These are phyloP conservation scores for Scedosporium aurantiacum DNA, from an alignment of 2,329 filamentous ascomycete genomes.

Conservation along the genomic window DNA sequence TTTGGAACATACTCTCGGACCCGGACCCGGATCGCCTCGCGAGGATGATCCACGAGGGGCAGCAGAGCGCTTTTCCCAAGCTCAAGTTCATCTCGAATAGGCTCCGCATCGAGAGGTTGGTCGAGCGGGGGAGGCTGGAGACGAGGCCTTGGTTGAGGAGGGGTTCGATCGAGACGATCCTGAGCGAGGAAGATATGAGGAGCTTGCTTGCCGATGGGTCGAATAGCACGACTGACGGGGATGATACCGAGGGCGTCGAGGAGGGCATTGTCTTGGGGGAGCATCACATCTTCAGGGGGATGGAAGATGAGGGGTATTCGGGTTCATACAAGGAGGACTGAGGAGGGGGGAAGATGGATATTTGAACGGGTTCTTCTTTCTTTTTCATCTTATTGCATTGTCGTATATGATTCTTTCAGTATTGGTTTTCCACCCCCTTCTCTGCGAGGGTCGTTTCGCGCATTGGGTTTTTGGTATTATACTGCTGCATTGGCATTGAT, in stretches of 20 bases:
- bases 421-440: neutral
- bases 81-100: constrained; percentile 84
- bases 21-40: constrained; percentile 65
- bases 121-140: constrained; percentile 47
- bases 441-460: no score
- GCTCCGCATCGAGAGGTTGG: constrained; percentile 65
- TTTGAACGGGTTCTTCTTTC: neutral
- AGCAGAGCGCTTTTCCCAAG: constrained; percentile 82
- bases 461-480: no score
- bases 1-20: constrained; percentile 76
- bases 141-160: constrained; percentile 36
- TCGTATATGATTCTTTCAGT: no score
- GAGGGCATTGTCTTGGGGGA: constrained; percentile 21
- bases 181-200: constrained; percentile 49
- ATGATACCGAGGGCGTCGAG: constrained; percentile 16
- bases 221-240: constrained; percentile 9
- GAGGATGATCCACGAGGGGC: constrained; percentile 81
- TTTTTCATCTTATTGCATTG: neutral
- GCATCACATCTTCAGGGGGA: constrained; percentile 11
- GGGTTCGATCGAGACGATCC: constrained; percentile 46
- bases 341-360: neutral
- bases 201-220: constrained; percentile 30
- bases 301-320: constrained; percentile 16
- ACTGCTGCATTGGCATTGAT: neutral
- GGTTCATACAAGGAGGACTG: neutral